These are phyloP conservation scores for Cyphellophora europaea DNA, from an alignment of 2,329 filamentous ascomycete species.

Conservation along the genomic window DNA sequence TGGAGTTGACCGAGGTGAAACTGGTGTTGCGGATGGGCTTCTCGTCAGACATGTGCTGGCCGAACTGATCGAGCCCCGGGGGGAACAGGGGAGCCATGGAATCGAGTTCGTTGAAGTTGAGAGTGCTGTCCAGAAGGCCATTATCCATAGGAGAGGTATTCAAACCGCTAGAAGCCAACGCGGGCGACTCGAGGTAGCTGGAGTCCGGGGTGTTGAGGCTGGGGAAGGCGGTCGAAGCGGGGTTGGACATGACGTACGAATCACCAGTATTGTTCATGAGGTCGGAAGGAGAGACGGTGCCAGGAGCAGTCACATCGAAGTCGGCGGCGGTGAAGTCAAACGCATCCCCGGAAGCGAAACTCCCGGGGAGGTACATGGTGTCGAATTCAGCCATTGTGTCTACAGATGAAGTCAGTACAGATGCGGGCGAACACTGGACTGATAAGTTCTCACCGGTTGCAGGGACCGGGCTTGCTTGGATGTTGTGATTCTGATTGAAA, in stretches of 20 bases:
- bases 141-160: constrained; percentile 18
- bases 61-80: constrained; percentile 15
- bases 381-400: constrained; percentile 17
- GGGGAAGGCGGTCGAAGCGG: constrained; percentile 68
- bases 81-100: constrained; percentile 17
- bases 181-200: constrained; percentile 58
- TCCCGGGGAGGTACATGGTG: constrained; percentile 15
- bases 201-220: constrained; percentile 57
- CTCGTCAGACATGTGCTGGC: constrained; percentile 21
- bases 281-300: constrained; percentile 72
- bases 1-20: constrained; percentile 7
- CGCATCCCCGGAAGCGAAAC: constrained; percentile 14
- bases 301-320: constrained; percentile 19
- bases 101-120: constrained; percentile 16
- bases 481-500: constrained; percentile 21
- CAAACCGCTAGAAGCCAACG: constrained; percentile 15
- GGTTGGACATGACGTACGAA: constrained; percentile 46
- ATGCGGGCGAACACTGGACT: no score
- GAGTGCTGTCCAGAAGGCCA: constrained; percentile 17
- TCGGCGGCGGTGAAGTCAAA: constrained; percentile 10
- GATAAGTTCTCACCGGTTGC: no score
- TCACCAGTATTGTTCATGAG: constrained; percentile 59
- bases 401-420: constrained; percentile 10
- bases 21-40: constrained; percentile 11
- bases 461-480: no score